Percentiles rank a stretch among this genome's conserved stretches.
These are phyloP conservation scores for Raddia guianensis DNA, from an alignment of 176 grass and related monocot species.

Conservation along the genomic window DNA sequence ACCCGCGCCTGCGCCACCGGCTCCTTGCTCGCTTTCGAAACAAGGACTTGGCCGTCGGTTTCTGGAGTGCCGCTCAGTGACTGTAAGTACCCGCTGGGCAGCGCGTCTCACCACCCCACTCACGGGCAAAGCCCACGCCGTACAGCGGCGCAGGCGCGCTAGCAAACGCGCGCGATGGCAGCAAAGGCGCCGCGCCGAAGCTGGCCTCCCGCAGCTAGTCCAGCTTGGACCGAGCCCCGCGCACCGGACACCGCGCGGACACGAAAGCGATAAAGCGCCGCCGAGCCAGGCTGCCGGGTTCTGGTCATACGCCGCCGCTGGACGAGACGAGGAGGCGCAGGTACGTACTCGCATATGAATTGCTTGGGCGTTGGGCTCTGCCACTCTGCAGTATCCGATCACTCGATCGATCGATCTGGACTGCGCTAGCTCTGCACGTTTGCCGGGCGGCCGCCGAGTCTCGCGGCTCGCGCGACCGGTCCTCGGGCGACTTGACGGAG, in stretches of 20 bases:
- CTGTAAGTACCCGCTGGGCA: too few species aligned
- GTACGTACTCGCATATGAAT: too few species aligned
- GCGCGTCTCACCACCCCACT: too few species aligned
- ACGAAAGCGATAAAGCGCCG: conserved; percentile 36
- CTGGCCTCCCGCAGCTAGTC: too few species aligned
- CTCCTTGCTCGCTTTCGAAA: not conserved
- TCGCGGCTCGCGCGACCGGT: too few species aligned
- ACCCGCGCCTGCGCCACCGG: not conserved
- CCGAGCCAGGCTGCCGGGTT: conserved; percentile 19
- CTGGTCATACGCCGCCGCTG: too few species aligned
- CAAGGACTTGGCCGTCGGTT: not conserved
- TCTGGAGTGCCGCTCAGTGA: not conserved
- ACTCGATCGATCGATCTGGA: too few species aligned
- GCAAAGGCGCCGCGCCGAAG: conserved; percentile 17
- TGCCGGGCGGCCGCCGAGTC: too few species aligned
- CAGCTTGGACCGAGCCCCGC: not conserved
- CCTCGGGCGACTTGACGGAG: too few species aligned
- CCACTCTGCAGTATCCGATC: too few species aligned
- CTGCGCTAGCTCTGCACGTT: too few species aligned
- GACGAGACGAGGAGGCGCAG: not conserved
- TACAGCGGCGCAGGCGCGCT: not conserved
- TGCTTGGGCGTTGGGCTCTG: too few species aligned
- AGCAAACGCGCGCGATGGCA: not conserved
- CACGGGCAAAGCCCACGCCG: not conserved
- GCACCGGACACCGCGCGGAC: conserved; percentile 14